phyloP scores from a whole-genome alignment of 768 basidiomycete genomes.

The Auricularia sp. region DNA sequence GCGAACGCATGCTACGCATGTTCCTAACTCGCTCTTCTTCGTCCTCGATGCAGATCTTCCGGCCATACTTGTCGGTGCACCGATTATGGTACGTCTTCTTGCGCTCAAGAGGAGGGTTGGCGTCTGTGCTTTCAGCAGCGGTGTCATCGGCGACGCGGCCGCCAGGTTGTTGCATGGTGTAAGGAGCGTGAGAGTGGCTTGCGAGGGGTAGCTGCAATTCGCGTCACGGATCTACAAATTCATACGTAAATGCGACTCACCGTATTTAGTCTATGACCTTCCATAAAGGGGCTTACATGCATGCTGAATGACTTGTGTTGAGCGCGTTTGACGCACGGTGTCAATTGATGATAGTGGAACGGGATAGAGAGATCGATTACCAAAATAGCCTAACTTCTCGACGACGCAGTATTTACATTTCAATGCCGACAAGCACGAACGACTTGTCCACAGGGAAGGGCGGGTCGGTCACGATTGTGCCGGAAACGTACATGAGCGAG shows the following conservation, averaged over 20 bases:
- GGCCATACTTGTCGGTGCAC: background rate
- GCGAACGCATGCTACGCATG: background rate
- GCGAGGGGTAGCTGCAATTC: too few species aligned
- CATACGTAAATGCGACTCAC: too few species aligned
- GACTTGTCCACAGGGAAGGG: slow-evolving; percentile 65
- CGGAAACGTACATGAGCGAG: slow-evolving; percentile 88
- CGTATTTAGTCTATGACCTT: too few species aligned
- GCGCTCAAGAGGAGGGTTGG: background rate
- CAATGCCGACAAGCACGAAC: slow-evolving; percentile 78
- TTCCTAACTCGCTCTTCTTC: background rate
- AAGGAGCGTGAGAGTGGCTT: too few species aligned
- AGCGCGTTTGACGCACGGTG: background rate
- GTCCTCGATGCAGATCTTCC: background rate
- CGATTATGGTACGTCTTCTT: background rate
- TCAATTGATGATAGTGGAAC: background rate
- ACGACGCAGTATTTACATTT: slow-evolving; percentile 37
- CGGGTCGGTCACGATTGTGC: slow-evolving; percentile 72
- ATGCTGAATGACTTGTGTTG: background rate
- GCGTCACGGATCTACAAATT: too few species aligned
- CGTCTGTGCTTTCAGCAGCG: background rate
- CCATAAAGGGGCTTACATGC: too few species aligned
- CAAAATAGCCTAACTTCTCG: background rate
- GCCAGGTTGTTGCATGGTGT: too few species aligned
- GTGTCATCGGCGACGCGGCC: too few species aligned
- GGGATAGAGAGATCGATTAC: background rate